Base-by-base conservation (phyloP, 2,329 filamentous ascomycete genomes). In the Ilyonectria destructans region DNA sequence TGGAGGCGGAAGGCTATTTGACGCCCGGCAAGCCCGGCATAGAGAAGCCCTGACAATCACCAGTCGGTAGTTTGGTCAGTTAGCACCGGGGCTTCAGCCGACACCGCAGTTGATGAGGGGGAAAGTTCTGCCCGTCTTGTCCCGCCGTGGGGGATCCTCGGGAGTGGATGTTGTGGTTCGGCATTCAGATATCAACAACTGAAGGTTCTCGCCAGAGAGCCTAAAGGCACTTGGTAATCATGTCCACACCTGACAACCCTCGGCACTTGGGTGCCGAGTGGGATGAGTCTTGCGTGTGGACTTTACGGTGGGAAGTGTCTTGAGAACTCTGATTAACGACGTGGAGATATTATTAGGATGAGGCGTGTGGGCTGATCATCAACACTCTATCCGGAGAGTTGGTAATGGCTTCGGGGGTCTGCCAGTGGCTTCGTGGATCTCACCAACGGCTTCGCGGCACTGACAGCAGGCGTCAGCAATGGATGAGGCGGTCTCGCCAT, bases 221-320 rank as follows among this genome's bases (percentile, higher is more conserved):
- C 46, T 26, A 26, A 51, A 33, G 7, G 29, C 15, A 37, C 19
- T 15, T 33, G 48, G 5, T 23, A 17, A 61, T 54, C 33, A 31
- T 61, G 58, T 13, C 48, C 23, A n/a, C 23, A 13, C n/a, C 13
- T 8, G 8, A 29, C 35, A 19, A 2, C 33, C 37, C 1, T 58
- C 15, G 26, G 45, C 35, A 62, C 21, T 2, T n/a, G 57, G 29
- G 49, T 56, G 29, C 58, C 45, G 45, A 37, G 35, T 26, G 58
- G 45, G 58, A 61, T 33, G 51, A 61, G 29, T 43, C 49, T 31
- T 33, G 23, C 51, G 57, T 6, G 29, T 43, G 31, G 57, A 65
- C 33, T 43, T 45, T 65, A 23, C 21, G 17, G 12, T 10, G 31
- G 57, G 55, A 35, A 60, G n/a, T 33, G 7, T 31, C 26, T 23